phyloP scores from a whole-genome alignment of 1,284 basidiomycete species.

The Pascua guehoae region DNA sequence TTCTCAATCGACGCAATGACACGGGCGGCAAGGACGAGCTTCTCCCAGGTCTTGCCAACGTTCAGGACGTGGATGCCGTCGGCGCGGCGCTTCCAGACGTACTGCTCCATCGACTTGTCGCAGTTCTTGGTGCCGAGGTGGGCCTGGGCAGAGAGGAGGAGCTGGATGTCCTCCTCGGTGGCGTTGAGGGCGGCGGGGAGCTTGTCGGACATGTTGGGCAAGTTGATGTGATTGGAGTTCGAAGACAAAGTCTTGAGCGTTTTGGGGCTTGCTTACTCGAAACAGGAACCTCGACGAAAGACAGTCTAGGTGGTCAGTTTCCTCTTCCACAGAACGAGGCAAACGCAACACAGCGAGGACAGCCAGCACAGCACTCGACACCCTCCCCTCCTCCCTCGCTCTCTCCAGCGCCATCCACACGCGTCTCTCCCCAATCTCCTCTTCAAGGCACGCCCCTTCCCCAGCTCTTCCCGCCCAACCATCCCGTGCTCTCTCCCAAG shows the following conservation, averaged over 20 bases:
- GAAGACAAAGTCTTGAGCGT: constrained; percentile 9
- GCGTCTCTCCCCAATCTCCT: too few species aligned
- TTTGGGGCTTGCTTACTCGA: constrained; percentile 45
- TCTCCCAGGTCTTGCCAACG: constrained; percentile 99
- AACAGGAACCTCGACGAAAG: constrained; percentile 34
- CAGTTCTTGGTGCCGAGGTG: constrained; percentile 98
- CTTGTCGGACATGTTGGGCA: constrained; percentile 56
- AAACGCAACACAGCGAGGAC: too few species aligned
- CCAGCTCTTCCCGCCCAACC: too few species aligned
- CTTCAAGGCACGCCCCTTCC: too few species aligned
- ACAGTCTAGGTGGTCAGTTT: constrained; percentile 5
- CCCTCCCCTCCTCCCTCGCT: too few species aligned
- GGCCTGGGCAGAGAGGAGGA: constrained; percentile 89
- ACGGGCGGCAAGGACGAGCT: constrained; percentile 91
- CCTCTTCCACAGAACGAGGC: too few species aligned
- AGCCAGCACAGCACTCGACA: too few species aligned
- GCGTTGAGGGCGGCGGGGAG: constrained; percentile 87
- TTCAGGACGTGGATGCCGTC: constrained; percentile 97
- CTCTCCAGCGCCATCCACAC: too few species aligned
- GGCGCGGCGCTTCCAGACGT: constrained; percentile 93
- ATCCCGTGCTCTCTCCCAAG: too few species aligned
- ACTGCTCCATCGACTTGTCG: constrained; percentile 97
- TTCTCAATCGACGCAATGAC: constrained; percentile 94
- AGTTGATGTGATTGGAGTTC: constrained; percentile 16
- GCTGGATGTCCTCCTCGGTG: constrained; percentile 95